Base-by-base conservation (phyloP, 1,139 yeast species). In the Yamadazyma pseudoaaseri region DNA sequence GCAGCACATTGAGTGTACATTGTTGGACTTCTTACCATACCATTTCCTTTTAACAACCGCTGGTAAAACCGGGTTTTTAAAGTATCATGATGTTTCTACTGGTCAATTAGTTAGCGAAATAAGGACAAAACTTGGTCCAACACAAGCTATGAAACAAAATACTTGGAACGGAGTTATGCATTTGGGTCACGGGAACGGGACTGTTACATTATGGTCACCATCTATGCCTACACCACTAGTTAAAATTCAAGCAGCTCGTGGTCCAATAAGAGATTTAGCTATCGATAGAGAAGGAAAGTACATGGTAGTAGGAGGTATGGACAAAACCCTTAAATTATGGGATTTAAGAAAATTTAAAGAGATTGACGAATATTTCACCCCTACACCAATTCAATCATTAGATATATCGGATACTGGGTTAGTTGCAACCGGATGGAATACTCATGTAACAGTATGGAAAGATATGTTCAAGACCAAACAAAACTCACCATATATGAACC, bases 111-210 rank as follows among this genome's bases (percentile, higher is more conserved):
- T 90, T 1, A 72, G 90, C 31, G 97, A 92, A 56, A 65, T 81
- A 27, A 73, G 92, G 52, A 89, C 97, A 8, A 87, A 85, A 56
- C 60, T 86, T 42, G 99, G 98, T 0, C 95, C 97, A 9, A 86
- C 96, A 0, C 81, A 80, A 33, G 75, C 94, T 7, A 78, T 90
- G 89, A 70, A 82, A 34, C 96, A 86, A 47, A 94, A 92, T 55
- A 95, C 96, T 2, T 86, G 95, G 84, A 94, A 94, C 55, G 98
- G 97, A 0, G 86, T 92, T 7, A 78, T 90, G 67, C 95, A 92
- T 60, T 70, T 90, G 40, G 99, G 99, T 20, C 97, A 90, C 54
- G 77, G 84, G 6, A 92, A 87, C 54, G 99, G 99, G 39, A 82
- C 90, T 7, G 96, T 94, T 0, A 76, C 96, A 0, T 62, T 94